Evolutionary conservation across 2,329 filamentous ascomycete species (phyloP).

Genomic region (Fusarium poae): DNA sequence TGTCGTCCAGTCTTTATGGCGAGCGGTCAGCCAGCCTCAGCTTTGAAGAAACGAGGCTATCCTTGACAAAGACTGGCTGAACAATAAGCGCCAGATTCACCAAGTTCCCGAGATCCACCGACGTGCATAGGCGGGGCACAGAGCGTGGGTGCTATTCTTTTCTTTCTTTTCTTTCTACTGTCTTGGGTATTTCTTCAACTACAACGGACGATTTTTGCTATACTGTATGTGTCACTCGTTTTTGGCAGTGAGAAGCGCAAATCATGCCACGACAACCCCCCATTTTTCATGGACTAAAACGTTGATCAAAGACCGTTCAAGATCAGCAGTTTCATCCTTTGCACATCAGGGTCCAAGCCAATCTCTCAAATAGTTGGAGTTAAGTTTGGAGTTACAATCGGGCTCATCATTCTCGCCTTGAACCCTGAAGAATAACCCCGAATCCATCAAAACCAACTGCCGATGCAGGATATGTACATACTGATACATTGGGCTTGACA

Average conservation of each 20-base stretch:
- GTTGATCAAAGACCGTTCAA: conserved; percentile 18
- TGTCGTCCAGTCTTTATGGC: conserved; percentile 40
- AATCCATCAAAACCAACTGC: conserved; percentile 27
- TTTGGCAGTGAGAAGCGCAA: conserved; percentile 13
- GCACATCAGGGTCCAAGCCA: conserved; percentile 44
- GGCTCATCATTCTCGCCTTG: conserved; percentile 13
- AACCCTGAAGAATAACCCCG: conserved; percentile 28
- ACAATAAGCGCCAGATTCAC: conserved; percentile 32
- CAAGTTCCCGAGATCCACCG: conserved; percentile 31
- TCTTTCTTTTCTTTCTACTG: conserved; percentile 28
- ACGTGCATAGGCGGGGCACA: conserved; percentile 34
- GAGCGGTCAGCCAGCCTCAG: conserved; percentile 51
- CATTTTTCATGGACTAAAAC: background rate
- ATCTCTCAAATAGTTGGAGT: conserved; percentile 7
- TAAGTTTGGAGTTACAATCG: conserved; percentile 24
- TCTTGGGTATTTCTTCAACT: conserved; percentile 16
- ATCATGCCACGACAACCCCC: conserved; percentile 44
- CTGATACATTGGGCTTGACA: conserved; percentile 24
- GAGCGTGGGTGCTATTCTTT: conserved; percentile 33
- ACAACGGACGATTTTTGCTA: conserved; percentile 6
- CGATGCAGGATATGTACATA: conserved; percentile 25
- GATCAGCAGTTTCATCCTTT: conserved; percentile 30
- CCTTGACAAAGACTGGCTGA: conserved; percentile 40
- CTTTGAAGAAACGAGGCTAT: conserved; percentile 47
- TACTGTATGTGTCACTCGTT: conserved; percentile 17